A percentile compares a stretch with the other conserved stretches of the same genome.
phyloP scores from a whole-genome alignment of 345 rosid species.

The Noccaea caerulescens region DNA sequence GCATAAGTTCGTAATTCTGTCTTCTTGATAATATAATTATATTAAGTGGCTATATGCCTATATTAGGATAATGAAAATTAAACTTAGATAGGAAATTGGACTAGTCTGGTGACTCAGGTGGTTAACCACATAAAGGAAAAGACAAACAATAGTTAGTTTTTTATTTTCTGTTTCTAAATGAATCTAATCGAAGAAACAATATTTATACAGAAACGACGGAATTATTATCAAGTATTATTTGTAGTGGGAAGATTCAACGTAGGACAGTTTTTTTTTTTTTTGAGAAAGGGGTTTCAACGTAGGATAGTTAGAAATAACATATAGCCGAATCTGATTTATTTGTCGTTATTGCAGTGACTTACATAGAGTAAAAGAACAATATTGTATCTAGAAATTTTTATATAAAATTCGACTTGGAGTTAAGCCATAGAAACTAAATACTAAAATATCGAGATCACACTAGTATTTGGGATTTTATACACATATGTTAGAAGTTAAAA shows the following conservation, averaged over 20 bases:
- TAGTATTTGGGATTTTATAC: background rate
- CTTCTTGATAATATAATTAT: too few relatives aligned
- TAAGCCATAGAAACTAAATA: background rate
- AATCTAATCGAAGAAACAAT: slow-evolving; percentile 17
- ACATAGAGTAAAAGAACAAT: background rate
- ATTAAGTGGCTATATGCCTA: too few relatives aligned
- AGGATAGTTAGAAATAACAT: background rate
- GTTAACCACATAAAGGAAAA: slow-evolving; percentile 24
- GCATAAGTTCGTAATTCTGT: too few relatives aligned
- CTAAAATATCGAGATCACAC: background rate
- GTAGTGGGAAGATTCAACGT: slow-evolving; percentile 12
- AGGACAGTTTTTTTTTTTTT: too few relatives aligned
- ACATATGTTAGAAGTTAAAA: background rate
- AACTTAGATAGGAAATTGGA: background rate
- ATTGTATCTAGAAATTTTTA: background rate
- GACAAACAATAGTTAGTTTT: slow-evolving; percentile 2
- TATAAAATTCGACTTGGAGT: background rate
- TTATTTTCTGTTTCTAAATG: background rate
- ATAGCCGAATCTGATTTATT: background rate
- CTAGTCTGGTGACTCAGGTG: slow-evolving; percentile 26
- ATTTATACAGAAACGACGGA: background rate
- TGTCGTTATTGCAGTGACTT: slow-evolving; percentile 1
- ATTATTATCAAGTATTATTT: slow-evolving; percentile 4
- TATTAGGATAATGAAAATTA: background rate
- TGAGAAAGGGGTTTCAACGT: too few relatives aligned